Evolutionary conservation across 2,329 filamentous ascomycete species (phyloP).

Genomic region (Rutstroemia sydowiana): DNA sequence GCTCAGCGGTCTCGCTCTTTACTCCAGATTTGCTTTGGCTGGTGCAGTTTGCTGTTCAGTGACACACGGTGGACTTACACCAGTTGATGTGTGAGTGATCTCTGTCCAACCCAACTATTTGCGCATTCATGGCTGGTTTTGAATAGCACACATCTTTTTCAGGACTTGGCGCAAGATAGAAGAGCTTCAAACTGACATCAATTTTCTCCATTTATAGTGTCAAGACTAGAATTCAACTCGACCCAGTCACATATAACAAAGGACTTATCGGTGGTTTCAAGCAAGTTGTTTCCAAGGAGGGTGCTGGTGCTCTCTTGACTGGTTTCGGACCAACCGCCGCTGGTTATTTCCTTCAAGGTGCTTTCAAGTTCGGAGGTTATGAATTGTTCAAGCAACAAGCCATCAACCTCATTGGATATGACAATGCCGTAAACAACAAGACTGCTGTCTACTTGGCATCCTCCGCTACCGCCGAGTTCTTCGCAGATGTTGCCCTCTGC

Average conservation of each 20-base stretch:
- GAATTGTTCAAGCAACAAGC: slow-evolving; percentile 94
- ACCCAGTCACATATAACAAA: slow-evolving; percentile 81
- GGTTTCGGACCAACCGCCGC: slow-evolving; percentile 79
- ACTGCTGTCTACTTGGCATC: slow-evolving; percentile 74
- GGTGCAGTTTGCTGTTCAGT: slow-evolving; percentile 97
- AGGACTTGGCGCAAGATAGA: slow-evolving; percentile 12
- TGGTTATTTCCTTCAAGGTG: slow-evolving; percentile 90
- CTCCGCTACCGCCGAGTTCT: slow-evolving; percentile 58
- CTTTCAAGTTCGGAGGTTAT: slow-evolving; percentile 91
- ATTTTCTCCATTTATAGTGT: slow-evolving; percentile 48
- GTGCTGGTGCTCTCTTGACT: slow-evolving; percentile 77
- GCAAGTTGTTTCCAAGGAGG: slow-evolving; percentile 77
- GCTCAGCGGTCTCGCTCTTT: slow-evolving; percentile 63
- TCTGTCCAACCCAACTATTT: neutral
- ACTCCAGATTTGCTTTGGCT: slow-evolving; percentile 94
- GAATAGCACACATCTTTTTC: no score
- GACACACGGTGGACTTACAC: slow-evolving; percentile 94
- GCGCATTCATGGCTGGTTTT: neutral
- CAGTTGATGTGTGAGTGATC: slow-evolving; percentile 93
- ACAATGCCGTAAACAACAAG: slow-evolving; percentile 70
- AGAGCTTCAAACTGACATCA: slow-evolving; percentile 19
- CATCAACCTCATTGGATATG: slow-evolving; percentile 73
- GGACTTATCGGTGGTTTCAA: slow-evolving; percentile 81
- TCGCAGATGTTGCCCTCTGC: slow-evolving; percentile 77
- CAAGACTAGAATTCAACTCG: slow-evolving; percentile 94